Evolutionary conservation across 2,329 filamentous ascomycete genomes (phyloP), one percentile per base, ranked within the genome.

Genomic region (Eutypa lata): DNA sequence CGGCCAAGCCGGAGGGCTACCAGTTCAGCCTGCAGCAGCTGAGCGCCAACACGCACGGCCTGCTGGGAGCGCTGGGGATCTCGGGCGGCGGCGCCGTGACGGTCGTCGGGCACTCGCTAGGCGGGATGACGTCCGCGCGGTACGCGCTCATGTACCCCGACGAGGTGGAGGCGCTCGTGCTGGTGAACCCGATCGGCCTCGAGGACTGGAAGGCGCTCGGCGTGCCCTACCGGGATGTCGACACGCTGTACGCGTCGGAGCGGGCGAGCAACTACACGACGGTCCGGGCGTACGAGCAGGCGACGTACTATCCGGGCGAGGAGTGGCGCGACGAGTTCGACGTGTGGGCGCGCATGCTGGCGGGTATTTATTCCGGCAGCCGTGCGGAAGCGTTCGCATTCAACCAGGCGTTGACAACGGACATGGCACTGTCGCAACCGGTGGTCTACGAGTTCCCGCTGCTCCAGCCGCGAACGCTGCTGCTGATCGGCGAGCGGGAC

Each of bases 91-190:
- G n/a, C n/a, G n/a, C n/a, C n/a, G n/a, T n/a, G n/a, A n/a, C n/a
- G n/a, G n/a, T 83, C 35, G 72, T 83, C 40, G 79, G 80, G 11
- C 80, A 83, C 65, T 82, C 77, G 1, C 71, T 82, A 62, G 79
- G 79, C 46, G 79, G 78, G 37, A 82, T 82, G 78, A 71, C 81
- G 22, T 71, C 76, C 1, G 70, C 75, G 3, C 76, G 79, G 18
- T 82, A 77, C 60, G 72, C 72, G 1, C 70, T 83, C 21, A 76
- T 78, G 70, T 82, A 76, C 54, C 76, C 78, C 0, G 64, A 69
- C 14, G 61, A 65, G 24, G 69, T 75, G 7, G 66, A 72, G 7
- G 66, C 69, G 52, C 63, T 82, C 13, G 72, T 79, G n/a, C 63
- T 81, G 31, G 73, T 79, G 8, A 75, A 80, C 51, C 76, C 80